phyloP scores from a whole-genome alignment of 371 early-diverging fungal genomes.

The Smittium mucronatum region DNA sequence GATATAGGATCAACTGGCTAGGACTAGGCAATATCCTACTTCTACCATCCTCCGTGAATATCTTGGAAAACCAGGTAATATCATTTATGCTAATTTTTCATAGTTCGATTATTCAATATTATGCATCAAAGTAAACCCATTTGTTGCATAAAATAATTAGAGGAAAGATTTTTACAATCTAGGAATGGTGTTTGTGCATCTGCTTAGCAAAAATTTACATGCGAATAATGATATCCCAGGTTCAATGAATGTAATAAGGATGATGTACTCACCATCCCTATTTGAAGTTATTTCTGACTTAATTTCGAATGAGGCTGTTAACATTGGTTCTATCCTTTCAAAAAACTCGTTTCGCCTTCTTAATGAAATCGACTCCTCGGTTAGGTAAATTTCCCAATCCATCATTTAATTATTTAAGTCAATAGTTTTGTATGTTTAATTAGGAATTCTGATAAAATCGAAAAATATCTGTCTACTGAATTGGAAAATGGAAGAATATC shows the following conservation, averaged over 20 bases:
- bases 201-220: slow-evolving; percentile 17
- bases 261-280: slow-evolving; percentile 2
- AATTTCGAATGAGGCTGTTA: slow-evolving; percentile 1
- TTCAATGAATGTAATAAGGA: background rate
- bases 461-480: slow-evolving; percentile 60
- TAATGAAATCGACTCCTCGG: background rate
- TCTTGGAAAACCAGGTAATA: background rate
- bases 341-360: background rate
- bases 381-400: background rate
- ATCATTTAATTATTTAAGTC: slow-evolving; percentile 10
- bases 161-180: background rate
- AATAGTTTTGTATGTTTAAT: slow-evolving; percentile 21
- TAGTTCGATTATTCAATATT: no score
- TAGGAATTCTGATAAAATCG: slow-evolving; percentile 48
- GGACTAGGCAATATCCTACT: slow-evolving; percentile 7
- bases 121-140: no score
- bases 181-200: background rate
- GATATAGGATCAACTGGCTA: slow-evolving; percentile 2
- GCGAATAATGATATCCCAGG: background rate
- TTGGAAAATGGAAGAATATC: slow-evolving; percentile 80
- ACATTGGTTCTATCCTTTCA: background rate
- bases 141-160: background rate
- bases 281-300: slow-evolving; percentile 3
- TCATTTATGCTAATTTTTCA: no score
- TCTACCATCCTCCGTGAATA: background rate